Evolutionary conservation across 148 eudicot species (phyloP).

Genomic region (Rhododendron simsii): DNA sequence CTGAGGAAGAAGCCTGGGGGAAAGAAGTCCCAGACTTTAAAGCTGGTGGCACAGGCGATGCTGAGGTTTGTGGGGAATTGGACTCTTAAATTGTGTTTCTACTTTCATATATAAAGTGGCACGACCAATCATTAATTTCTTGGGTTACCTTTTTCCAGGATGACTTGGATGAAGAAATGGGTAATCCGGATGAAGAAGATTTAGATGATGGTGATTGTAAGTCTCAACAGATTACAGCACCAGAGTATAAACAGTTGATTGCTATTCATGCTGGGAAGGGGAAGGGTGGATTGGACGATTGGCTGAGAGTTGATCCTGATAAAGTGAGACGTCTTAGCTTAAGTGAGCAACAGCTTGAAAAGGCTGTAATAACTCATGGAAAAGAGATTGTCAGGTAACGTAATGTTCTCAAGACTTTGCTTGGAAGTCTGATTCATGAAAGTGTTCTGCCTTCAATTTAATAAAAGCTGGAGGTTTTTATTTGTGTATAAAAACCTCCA

Average conservation of each 20-base stretch:
- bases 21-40: constrained; percentile 47
- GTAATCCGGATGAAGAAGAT: constrained; percentile 43
- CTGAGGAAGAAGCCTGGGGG: constrained; percentile 75
- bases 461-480: neutral
- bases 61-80: constrained; percentile 34
- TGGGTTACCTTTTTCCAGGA: constrained; percentile 13
- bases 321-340: constrained; percentile 79
- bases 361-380: constrained; percentile 48
- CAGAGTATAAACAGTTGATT: constrained; percentile 60
- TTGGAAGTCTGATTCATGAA: neutral
- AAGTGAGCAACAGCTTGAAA: constrained; percentile 69
- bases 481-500: too few species aligned
- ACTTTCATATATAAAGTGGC: neutral
- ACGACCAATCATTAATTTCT: neutral
- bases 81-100: neutral
- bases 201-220: constrained; percentile 29
- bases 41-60: constrained; percentile 13
- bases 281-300: constrained; percentile 58
- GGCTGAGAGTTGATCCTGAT: constrained; percentile 51
- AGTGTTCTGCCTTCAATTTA: neutral
- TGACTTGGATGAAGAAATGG: constrained; percentile 43
- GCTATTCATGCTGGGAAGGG: constrained; percentile 82
- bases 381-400: constrained; percentile 55
- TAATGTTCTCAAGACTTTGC: neutral
- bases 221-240: constrained; percentile 36